Evolutionary conservation across 2,329 filamentous ascomycete species (phyloP).

Genomic region (Scedosporium dehoogii): DNA sequence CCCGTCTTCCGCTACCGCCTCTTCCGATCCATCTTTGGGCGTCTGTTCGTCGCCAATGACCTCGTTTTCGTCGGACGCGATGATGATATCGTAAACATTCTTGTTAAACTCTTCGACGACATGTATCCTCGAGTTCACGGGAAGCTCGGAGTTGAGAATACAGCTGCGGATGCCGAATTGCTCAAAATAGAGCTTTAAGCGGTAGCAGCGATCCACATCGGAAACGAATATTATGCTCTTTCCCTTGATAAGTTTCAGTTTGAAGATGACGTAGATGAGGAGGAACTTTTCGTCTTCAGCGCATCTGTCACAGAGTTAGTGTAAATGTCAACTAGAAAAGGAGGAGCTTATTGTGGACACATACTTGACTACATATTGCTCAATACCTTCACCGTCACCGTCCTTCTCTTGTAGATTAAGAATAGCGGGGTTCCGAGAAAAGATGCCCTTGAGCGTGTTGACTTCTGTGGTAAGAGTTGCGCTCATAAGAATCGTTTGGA

Average conservation of each 20-base stretch:
- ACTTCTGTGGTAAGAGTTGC: slow-evolving; percentile 86
- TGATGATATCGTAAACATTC: slow-evolving; percentile 94
- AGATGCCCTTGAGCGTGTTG: slow-evolving; percentile 72
- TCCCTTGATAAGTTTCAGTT: slow-evolving; percentile 79
- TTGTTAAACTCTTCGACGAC: slow-evolving; percentile 97
- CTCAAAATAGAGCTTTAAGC: slow-evolving; percentile 88
- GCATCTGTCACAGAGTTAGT: slow-evolving; percentile 40
- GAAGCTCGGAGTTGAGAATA: slow-evolving; percentile 87
- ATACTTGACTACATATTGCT: slow-evolving; percentile 77
- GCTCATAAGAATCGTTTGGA: slow-evolving; percentile 89
- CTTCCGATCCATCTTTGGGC: slow-evolving; percentile 27
- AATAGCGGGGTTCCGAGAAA: slow-evolving; percentile 70
- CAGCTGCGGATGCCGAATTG: slow-evolving; percentile 93
- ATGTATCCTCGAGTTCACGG: slow-evolving; percentile 85
- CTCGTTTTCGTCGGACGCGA: slow-evolving; percentile 87
- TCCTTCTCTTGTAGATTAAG: slow-evolving; percentile 78
- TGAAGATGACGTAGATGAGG: slow-evolving; percentile 48
- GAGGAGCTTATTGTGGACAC: slow-evolving; percentile 14
- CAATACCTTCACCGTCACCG: slow-evolving; percentile 64
- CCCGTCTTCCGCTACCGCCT: slow-evolving; percentile 23
- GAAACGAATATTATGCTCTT: slow-evolving; percentile 68
- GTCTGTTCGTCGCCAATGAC: slow-evolving; percentile 58
- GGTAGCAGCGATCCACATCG: slow-evolving; percentile 80
- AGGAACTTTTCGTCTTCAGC: slow-evolving; percentile 98
- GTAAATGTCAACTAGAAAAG: slow-evolving; percentile 5